A percentile compares a stretch with the other conserved stretches of the same genome.
Conservation (phyloP, 2,329 filamentous ascomycete species). For the Cercospora sp. region DNA sequence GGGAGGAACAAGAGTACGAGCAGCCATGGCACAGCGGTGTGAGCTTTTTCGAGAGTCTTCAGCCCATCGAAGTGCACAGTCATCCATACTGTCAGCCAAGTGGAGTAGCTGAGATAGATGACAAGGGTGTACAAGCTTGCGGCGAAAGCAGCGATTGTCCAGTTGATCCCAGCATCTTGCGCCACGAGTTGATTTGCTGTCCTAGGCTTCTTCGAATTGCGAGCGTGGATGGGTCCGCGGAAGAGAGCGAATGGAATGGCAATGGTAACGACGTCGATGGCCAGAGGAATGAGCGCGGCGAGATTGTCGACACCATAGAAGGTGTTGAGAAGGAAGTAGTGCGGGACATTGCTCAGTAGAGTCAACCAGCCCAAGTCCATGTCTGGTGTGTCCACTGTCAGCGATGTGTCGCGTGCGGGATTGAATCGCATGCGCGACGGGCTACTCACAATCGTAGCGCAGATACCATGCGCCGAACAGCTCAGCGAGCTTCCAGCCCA, state of each 20-base stretch:
- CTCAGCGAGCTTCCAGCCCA: slow-evolving; percentile 63
- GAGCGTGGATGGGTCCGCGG: slow-evolving; percentile 65
- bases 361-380: slow-evolving; percentile 48
- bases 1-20: slow-evolving; percentile 60
- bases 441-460: slow-evolving; percentile 66
- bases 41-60: slow-evolving; percentile 65
- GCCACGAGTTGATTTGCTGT: slow-evolving; percentile 49
- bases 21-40: slow-evolving; percentile 57
- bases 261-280: slow-evolving; percentile 67
- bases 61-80: slow-evolving; percentile 74
- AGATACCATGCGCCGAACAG: slow-evolving; percentile 72
- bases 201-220: slow-evolving; percentile 52
- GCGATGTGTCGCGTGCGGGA: slow-evolving; percentile 2
- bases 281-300: slow-evolving; percentile 62
- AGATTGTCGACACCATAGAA: slow-evolving; percentile 72
- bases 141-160: slow-evolving; percentile 67
- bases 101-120: slow-evolving; percentile 67
- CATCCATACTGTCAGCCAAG: slow-evolving; percentile 70
- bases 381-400: slow-evolving; percentile 34
- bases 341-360: slow-evolving; percentile 72
- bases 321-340: slow-evolving; percentile 70
- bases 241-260: slow-evolving; percentile 74
- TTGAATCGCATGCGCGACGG: not conserved
- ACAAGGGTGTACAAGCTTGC: slow-evolving; percentile 73
- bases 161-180: slow-evolving; percentile 62